phyloP scores from a whole-genome alignment of 441 rosid genomes.

The Gossypium gossypioides region DNA sequence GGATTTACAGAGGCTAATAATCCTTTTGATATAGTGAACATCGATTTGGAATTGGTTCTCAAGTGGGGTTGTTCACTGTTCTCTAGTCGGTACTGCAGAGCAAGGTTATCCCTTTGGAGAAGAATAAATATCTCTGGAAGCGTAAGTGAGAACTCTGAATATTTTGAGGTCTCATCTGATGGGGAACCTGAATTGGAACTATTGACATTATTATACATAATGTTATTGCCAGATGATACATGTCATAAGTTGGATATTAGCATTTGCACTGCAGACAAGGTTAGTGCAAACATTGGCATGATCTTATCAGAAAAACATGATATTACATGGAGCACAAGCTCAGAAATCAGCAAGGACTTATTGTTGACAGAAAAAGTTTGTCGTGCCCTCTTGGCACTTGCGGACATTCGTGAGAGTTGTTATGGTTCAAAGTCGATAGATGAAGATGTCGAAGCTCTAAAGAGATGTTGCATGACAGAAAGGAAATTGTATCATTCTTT shows the following conservation, averaged over 20 bases:
- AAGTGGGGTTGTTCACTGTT: conserved; percentile 54
- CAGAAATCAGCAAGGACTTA: conserved; percentile 32
- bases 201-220: conserved; percentile 42
- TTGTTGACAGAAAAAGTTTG: conserved; percentile 57
- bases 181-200: conserved; percentile 80
- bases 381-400: conserved; percentile 47
- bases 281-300: conserved; percentile 22
- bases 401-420: conserved; percentile 53
- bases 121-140: conserved; percentile 54
- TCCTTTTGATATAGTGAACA: conserved; percentile 64
- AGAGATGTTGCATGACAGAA: conserved; percentile 33
- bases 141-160: conserved; percentile 56
- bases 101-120: conserved; percentile 66
- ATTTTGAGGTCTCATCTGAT: conserved; percentile 59
- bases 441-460: conserved; percentile 42
- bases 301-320: conserved; percentile 27
- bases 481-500: conserved; percentile 59
- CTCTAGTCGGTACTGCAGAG: conserved; percentile 49
- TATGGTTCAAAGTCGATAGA: conserved; percentile 38
- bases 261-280: conserved; percentile 25
- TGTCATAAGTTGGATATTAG: conserved; percentile 41
- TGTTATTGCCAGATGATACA: conserved; percentile 45
- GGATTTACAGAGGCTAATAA: conserved; percentile 78
- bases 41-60: conserved; percentile 66
- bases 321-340: conserved; percentile 19